phyloP scores from a whole-genome alignment of 1,139 yeast genomes.

The Blastobotrys aristatus region DNA sequence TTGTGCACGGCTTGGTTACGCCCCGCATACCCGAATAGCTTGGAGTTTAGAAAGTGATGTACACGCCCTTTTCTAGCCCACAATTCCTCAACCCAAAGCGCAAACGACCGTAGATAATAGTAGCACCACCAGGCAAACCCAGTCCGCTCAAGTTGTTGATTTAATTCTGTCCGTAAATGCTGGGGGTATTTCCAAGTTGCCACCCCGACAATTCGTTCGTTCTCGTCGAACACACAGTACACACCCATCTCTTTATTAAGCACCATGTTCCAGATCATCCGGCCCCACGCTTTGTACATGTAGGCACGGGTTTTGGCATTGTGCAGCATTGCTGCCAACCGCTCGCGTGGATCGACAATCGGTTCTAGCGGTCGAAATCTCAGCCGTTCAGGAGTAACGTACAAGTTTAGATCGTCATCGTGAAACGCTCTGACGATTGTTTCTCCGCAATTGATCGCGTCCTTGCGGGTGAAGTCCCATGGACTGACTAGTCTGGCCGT shows the following conservation, averaged over 20 bases:
- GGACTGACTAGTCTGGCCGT: neutral
- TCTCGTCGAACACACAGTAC: slow-evolving; percentile 1
- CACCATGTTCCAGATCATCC: neutral
- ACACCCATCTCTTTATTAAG: neutral
- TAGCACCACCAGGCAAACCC: slow-evolving; percentile 5
- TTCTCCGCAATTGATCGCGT: slow-evolving; percentile 7
- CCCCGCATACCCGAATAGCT: neutral
- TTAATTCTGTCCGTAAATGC: slow-evolving; percentile 6
- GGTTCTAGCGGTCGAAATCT: too few species aligned
- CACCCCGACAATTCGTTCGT: slow-evolving; percentile 9
- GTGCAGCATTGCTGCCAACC: neutral
- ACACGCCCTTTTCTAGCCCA: neutral
- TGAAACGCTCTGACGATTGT: neutral
- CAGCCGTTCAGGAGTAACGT: neutral
- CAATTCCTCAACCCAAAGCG: neutral
- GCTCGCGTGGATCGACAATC: neutral
- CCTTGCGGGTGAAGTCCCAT: neutral
- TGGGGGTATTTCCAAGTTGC: slow-evolving; percentile 10
- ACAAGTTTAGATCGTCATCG: neutral
- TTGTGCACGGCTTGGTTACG: neutral
- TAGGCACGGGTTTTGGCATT: neutral
- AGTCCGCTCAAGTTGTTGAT: slow-evolving; percentile 4
- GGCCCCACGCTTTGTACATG: neutral
- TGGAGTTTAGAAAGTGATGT: slow-evolving; percentile 6
- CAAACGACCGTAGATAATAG: neutral